A percentile compares a stretch with the other conserved stretches of the same genome.
These are phyloP conservation scores for Lepidium didymum DNA, from an alignment of 345 rosid genomes.

Conservation along the genomic window DNA sequence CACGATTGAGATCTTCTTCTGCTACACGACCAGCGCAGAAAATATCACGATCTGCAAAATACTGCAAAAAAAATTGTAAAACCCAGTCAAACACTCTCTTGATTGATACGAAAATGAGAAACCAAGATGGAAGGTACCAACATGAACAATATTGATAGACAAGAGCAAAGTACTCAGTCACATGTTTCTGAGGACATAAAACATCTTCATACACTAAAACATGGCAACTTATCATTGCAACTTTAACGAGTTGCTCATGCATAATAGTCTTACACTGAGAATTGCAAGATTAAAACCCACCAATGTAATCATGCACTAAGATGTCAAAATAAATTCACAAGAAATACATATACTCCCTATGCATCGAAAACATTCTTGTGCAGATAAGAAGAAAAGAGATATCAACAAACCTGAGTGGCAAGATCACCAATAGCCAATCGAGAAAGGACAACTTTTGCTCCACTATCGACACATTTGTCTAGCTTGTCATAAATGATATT, in stretches of 20 bases:
- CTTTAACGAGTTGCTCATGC: background rate
- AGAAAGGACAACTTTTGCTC: constrained; percentile 95
- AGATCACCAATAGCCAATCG: constrained; percentile 98
- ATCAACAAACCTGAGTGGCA: constrained; percentile 73
- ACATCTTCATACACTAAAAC: background rate
- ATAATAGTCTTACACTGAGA: background rate
- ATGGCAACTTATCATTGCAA: background rate
- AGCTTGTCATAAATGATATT: constrained; percentile 96
- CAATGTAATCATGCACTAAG: constrained; percentile 6
- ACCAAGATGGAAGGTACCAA: background rate
- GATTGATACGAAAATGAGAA: background rate
- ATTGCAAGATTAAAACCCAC: background rate
- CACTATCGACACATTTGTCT: constrained; percentile 91
- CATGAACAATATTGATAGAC: background rate
- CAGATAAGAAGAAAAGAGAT: background rate
- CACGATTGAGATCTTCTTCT: constrained; percentile 89
- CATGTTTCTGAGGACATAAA: background rate
- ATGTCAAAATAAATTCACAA: background rate
- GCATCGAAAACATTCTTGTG: background rate
- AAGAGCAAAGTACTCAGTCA: background rate
- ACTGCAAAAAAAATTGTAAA: constrained; percentile 41
- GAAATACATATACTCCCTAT: background rate
- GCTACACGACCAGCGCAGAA: constrained; percentile 99
- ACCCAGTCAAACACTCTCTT: background rate
- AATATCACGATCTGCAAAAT: constrained; percentile 96